Evolutionary conservation across 2,329 filamentous ascomycete genomes (phyloP).

Genomic region (Aphanocladium album): DNA sequence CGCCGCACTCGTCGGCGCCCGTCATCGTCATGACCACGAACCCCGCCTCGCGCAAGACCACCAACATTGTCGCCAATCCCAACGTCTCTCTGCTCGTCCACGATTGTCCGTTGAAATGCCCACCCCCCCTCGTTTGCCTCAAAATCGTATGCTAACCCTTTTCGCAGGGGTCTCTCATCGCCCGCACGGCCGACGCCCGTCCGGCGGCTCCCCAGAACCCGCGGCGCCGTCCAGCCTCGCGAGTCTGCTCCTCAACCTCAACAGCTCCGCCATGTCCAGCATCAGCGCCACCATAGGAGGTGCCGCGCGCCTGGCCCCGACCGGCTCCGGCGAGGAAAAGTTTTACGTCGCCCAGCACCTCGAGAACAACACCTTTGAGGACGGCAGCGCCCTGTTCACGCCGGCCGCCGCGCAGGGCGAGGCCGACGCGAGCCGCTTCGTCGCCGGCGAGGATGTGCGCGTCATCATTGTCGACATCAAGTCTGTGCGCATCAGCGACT

Average conservation of each 20-base stretch:
- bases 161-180: constrained; percentile 76
- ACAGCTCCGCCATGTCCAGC: constrained; percentile 78
- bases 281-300: constrained; percentile 95
- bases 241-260: constrained; percentile 80
- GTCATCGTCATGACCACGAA: constrained; percentile 94
- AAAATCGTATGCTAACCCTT: constrained; percentile 8
- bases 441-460: constrained; percentile 76
- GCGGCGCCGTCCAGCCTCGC: constrained; percentile 71
- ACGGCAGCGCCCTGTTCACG: constrained; percentile 26
- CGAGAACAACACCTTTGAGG: constrained; percentile 81
- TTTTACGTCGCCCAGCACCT: constrained; percentile 82
- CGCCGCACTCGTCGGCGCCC: constrained; percentile 63
- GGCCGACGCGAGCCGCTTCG: constrained; percentile 59
- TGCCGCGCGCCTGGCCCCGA: constrained; percentile 66
- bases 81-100: constrained; percentile 93
- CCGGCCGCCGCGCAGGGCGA: constrained; percentile 34
- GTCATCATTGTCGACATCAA: constrained; percentile 82
- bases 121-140: neutral
- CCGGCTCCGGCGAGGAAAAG: constrained; percentile 72
- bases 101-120: constrained; percentile 56
- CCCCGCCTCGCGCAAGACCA: constrained; percentile 69
- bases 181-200: constrained; percentile 58
- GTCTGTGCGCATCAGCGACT: constrained; percentile 85
- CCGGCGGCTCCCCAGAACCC: constrained; percentile 58
- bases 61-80: constrained; percentile 78